Base-by-base conservation (phyloP, 2,329 filamentous ascomycete species). In the Ophiostoma fasciatum region DNA sequence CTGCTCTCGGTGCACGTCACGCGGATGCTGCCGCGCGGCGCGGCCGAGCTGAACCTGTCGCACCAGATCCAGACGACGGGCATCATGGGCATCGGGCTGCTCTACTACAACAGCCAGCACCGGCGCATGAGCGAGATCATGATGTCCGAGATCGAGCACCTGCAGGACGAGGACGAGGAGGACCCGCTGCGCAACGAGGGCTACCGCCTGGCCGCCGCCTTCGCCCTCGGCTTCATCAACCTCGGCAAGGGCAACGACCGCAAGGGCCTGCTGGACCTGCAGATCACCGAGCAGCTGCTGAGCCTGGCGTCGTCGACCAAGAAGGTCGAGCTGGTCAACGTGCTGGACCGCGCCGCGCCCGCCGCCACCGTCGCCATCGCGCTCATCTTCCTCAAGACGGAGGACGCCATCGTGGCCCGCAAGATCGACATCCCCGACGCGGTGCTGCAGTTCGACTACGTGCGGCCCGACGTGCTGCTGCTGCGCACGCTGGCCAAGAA, bases 91-190 rank as follows among this genome's bases (percentile, higher is more conserved):
- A 94, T 98, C 45, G 90, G 90, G 0, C 61, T 98, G 28, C 64
- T 98, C 1, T 98, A 96, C 56, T 92, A 81, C 58, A 81, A 87
- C 52, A 94, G 87, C 20, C 88, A 96, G 50, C 92, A 98, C 58
- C 81, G 92, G 21, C 78, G 92, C 26, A 98, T 98, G 90, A 96
- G 85, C 51, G 90, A 98, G 54, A 84, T 96, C 14, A 94, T 98
- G 84, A 73, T 98, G 34, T 96, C 88, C 0, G 90, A 98, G 54
- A 90, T 98, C 42, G 85, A 94, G 53, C 80, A 87, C 43, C 82
- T 84, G 35, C 84, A 90, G 30, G 61, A 66, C 19, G 70, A 82
- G 26, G 81, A 88, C 36, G 87, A 94, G 41, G 80, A 87, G 39
- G 83, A 94, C 48, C 76, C 77, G 17, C 60, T 96, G 33, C 76